Base-by-base conservation (phyloP, 192 early-diverging fungal genomes). In the Backusella psychrophila region DNA sequence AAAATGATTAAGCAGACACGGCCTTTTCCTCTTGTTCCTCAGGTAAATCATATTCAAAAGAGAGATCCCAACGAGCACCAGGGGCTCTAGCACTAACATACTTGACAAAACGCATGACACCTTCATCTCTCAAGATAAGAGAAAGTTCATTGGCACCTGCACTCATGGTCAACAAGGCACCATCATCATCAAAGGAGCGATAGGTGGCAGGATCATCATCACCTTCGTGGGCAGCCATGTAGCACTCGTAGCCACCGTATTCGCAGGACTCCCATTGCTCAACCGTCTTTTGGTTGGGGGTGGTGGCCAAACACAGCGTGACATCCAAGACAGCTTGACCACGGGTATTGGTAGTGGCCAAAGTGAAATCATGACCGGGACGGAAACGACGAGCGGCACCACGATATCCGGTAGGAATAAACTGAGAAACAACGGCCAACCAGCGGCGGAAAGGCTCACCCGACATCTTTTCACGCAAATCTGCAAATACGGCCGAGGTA, bases 321-420 rank as follows among this genome's bases (percentile, higher is more conserved):
- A 88, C 87, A 68, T 94, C 91, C 23, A 94, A 85, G 6, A 87
- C 77, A 7, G 80, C 78, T 19, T 59, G 33, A 3, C 79, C 63
- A 19, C 72, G 34, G 41, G 80, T 79, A 44, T 82, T 80, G 11
- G 85, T 81, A 6, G 90, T 87, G 12, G 89, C 93, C n/a, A 94
- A 83, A 21, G 93, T 92, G 80, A 92, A 94, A 75, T 94, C 93
- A 52, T 93, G 84, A 21, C 93, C 93, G 1, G 91, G 86, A 17
- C 93, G 86, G 88, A 94, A 94, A 9, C 93, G 86, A 35, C 93
- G 89, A 0, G 86, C 88, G 38, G 81, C 71, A n/a, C 86, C 83
- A 31, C 91, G 85, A 33, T 73, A 72, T 4, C 74, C 75, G 1
- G 49, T 66, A 12, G 86, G 75, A 0, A 77, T 69, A 12, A 92